Conservation (phyloP, 108 stramenopile genomes). For the Hondaea fermentalgiana region DNA sequence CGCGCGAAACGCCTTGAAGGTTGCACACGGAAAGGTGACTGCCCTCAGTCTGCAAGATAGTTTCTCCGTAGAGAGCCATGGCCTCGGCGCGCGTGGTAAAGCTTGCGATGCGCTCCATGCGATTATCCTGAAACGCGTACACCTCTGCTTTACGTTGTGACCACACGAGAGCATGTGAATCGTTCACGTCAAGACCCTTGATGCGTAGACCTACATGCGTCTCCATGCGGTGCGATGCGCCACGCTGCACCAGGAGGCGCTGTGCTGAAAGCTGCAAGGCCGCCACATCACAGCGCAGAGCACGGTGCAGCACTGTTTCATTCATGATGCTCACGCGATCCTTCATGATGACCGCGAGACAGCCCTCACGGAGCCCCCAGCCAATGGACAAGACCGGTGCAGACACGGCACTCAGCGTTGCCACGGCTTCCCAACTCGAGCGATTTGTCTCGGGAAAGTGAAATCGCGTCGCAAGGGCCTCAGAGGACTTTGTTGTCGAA, state of each 20-base stretch:
- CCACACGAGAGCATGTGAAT: constrained; percentile 7
- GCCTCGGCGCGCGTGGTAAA: constrained; percentile 30
- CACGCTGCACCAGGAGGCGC: neutral
- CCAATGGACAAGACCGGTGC: neutral
- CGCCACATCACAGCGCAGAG: neutral
- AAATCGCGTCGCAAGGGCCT: neutral
- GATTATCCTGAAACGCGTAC: neutral
- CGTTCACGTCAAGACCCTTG: constrained; percentile 31
- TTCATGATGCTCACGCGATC: neutral
- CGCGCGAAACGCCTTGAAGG: constrained; percentile 36
- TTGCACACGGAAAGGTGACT: constrained; percentile 31
- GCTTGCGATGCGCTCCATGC: neutral
- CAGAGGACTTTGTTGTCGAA: neutral
- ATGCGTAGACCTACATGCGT: neutral
- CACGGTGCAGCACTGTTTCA: constrained; percentile 36
- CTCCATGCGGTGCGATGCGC: neutral
- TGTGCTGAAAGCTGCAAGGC: neutral
- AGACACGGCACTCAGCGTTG: neutral
- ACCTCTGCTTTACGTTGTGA: constrained; percentile 18
- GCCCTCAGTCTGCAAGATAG: constrained; percentile 28
- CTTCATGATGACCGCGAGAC: neutral
- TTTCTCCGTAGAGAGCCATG: constrained; percentile 38
- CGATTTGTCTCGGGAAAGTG: neutral
- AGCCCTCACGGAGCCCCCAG: neutral
- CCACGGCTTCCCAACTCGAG: neutral